Conservation (phyloP, 2,329 filamentous ascomycete genomes). For the Claviceps pusilla region DNA sequence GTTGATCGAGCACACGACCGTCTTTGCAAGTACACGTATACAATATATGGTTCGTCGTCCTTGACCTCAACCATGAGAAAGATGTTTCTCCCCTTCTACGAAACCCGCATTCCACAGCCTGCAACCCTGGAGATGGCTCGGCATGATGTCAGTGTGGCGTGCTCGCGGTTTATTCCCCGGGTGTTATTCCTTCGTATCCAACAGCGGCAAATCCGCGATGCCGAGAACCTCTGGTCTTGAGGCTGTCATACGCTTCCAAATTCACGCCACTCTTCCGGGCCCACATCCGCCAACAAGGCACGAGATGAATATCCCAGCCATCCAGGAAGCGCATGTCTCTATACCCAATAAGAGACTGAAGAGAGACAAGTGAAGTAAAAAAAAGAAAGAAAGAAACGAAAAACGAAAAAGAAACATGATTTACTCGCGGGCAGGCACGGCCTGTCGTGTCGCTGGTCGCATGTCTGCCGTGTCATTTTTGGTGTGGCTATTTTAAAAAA, state of each 20-base stretch:
- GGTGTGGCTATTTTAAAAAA: neutral
- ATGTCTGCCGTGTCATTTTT: neutral
- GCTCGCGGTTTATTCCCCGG: neutral
- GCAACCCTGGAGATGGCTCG: neutral
- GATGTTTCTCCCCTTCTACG: neutral
- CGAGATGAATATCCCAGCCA: too few relatives aligned
- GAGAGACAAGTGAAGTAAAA: too few relatives aligned
- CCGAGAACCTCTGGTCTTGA: neutral
- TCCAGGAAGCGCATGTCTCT: too few relatives aligned
- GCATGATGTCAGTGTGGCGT: neutral
- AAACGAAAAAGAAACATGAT: neutral
- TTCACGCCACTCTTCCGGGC: too few relatives aligned
- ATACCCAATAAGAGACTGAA: too few relatives aligned
- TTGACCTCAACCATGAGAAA: too few relatives aligned
- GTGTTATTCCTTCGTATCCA: neutral
- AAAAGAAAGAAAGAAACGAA: neutral
- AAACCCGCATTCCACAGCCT: neutral
- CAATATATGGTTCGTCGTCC: neutral
- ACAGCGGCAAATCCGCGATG: neutral
- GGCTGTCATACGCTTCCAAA: too few relatives aligned
- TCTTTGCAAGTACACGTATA: too few relatives aligned
- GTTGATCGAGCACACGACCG: too few relatives aligned
- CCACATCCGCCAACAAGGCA: too few relatives aligned
- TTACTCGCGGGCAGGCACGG: neutral
- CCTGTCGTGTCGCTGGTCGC: neutral